phyloP scores from a whole-genome alignment of 768 basidiomycete species.

The Psilocybe subaeruginosa region DNA sequence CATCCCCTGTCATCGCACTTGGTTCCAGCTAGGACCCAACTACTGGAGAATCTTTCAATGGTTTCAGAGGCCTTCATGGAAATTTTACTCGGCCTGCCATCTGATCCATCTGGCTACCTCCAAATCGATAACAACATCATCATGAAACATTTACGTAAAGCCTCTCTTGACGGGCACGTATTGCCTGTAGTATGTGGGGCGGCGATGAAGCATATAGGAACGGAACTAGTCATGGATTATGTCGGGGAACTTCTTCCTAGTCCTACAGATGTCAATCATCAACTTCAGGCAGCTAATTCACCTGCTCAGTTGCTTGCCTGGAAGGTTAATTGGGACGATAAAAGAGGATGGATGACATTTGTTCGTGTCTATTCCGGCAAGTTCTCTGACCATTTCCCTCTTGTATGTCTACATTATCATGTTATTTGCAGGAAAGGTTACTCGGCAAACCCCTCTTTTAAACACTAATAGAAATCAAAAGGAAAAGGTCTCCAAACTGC shows the following conservation, averaged over 20 bases:
- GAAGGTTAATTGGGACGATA: conserved; percentile 89
- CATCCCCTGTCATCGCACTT: conserved; percentile 77
- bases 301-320: conserved; percentile 75
- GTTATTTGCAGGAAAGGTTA: conserved; percentile 61
- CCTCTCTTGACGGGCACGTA: conserved; percentile 65
- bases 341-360: conserved; percentile 90
- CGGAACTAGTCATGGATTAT: conserved; percentile 80
- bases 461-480: conserved; percentile 71
- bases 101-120: conserved; percentile 67
- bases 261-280: conserved; percentile 66
- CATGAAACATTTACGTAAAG: conserved; percentile 65
- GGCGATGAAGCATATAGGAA: conserved; percentile 80
- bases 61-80: conserved; percentile 84
- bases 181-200: conserved; percentile 86
- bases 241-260: conserved; percentile 80
- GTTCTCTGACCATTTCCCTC: conserved; percentile 12
- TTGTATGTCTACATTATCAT: conserved; percentile 2
- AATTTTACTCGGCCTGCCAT: conserved; percentile 56
- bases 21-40: conserved; percentile 63
- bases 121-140: conserved; percentile 55
- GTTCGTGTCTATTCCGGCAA: conserved; percentile 86
- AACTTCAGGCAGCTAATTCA: conserved; percentile 43
- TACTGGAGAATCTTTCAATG: conserved; percentile 82
- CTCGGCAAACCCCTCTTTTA: conserved; percentile 57
- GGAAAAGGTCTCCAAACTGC: conserved; percentile 75